phyloP scores from a whole-genome alignment of 768 basidiomycete genomes.

The Dioszegia aurantiaca region DNA sequence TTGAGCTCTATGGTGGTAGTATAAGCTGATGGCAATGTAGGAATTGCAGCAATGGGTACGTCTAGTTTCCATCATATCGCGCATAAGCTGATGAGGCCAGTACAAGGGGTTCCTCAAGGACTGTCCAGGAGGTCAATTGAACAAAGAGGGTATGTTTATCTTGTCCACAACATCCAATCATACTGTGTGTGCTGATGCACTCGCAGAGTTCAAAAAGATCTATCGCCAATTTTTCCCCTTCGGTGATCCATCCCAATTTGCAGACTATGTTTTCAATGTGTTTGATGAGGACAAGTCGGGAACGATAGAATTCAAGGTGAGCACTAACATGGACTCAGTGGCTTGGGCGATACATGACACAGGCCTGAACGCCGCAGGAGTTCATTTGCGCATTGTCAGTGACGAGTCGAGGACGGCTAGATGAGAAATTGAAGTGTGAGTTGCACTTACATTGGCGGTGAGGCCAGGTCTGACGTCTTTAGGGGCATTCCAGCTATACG shows the following conservation, averaged over 20 bases:
- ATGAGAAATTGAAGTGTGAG: constrained; percentile 98
- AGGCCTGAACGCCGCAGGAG: constrained; percentile 29
- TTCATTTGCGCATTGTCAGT: constrained; percentile 97
- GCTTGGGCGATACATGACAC: no score
- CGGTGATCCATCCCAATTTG: constrained; percentile 93
- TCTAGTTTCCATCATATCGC: constrained; percentile 1
- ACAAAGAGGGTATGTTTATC: constrained; percentile 63
- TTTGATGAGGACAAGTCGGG: constrained; percentile 54
- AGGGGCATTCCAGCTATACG: constrained; percentile 99
- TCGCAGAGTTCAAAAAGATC: constrained; percentile 90
- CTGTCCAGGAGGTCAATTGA: constrained; percentile 92
- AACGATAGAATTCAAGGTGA: constrained; percentile 96
- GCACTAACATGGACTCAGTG: neutral
- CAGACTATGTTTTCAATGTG: constrained; percentile 95
- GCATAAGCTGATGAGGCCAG: constrained; percentile 55
- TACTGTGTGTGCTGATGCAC: no score
- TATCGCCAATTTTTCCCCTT: constrained; percentile 99
- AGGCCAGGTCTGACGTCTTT: constrained; percentile 15
- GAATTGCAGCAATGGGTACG: constrained; percentile 52
- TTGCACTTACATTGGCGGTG: neutral
- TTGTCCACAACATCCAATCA: no score
- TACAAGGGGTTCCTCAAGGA: constrained; percentile 99
- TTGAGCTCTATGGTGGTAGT: neutral
- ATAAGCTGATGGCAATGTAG: constrained; percentile 21
- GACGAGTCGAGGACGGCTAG: constrained; percentile 84